Evolutionary conservation across 495 filamentous ascomycete genomes (phyloP), one percentile per base, ranked within the genome.

Genomic region (Aspergillus conjunctus): DNA sequence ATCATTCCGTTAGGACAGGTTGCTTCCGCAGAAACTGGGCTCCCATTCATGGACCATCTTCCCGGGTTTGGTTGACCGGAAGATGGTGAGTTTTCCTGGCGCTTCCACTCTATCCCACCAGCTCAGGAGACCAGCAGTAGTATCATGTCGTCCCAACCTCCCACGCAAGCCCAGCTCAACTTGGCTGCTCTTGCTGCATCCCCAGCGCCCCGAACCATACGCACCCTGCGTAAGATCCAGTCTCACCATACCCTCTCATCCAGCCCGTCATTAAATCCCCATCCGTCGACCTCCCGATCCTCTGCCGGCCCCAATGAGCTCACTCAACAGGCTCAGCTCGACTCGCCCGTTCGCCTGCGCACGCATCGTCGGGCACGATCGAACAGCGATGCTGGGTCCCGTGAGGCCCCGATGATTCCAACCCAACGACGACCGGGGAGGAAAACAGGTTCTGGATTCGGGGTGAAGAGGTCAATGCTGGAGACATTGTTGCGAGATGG

Each of bases 401-500:
- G 72, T 7, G 74, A 73, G 51, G 67, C 75, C 11, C 73, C 75
- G n/a, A 64, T 69, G 37, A 61, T 73, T 61, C 63, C 78, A 60
- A 68, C 74, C 1, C 74, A 75, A 45, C 81, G 78, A 67, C 79
- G 83, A 26, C 73, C 81, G 5, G 77, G 75, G 7, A 70, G 86
- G 51, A 85, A 81, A 65, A 85, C 80, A 22, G 79, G 77, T 8
- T 79, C 83, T 0, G 79, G 81, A 4, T 76, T 81, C 33, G 82
- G 85, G 44, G 73, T 88, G 41, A 80, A 82, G 53, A 81, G 88
- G 67, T 88, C 87, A 34, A 63, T 78, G 7, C 63, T 92, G 30
- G 88, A 91, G 63, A 77, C 72, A 45, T 67, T 91, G 3, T 71
- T 92, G 22, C 83, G 88, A 57, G 88, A 90, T 55, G 91, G 91